Evolutionary conservation across 257 asterid species (phyloP), one percentile per base, ranked within the genome.

Genomic region (Solanum okadae): DNA sequence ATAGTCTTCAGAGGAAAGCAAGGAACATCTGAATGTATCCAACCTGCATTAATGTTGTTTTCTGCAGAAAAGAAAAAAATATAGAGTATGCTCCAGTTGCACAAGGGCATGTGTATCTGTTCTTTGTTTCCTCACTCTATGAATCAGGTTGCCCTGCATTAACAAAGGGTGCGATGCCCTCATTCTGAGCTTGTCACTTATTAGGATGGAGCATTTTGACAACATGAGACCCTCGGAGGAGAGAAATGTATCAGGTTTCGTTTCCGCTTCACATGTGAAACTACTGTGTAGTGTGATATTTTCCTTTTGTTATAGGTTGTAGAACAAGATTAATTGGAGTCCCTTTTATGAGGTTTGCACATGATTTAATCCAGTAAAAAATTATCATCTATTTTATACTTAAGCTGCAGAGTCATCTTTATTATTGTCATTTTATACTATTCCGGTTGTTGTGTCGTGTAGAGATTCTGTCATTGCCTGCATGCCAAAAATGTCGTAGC

Each of bases 1-100:
- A 70, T 49, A 70, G 88, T 42, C 88, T 40, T 70, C 71, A 86
- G 88, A 86, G 67, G 88, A 86, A 67, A 71, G 34, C 88, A 70
- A 70, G 88, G 88, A 68, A 65, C n/a, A 46, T 81, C 18, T 46
- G 40, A 81, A 46, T 81, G 86, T 81, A 46, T 81, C 27, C 40
- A 46, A 81, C 22, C 68, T 81, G 86, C 86, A 29, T 59, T 79
- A 79, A 44, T 79, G 59, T 40, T 77, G 84, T 77, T 38, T 38
- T 78, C 65, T 42, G 65, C 65, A 79, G 85, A 79, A 79, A 79
- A 79, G 56, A 4, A 79, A 27, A 44, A 79, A 25, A 8, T 25
- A 29, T 9, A 81, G 27, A 16, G 67, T 79, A 81, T 81, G 85
- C 67, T 79, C 25, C 67, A 27, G 65, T 27, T 46, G 29, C 25